These are phyloP conservation scores for Pichia paraexigua DNA, from an alignment of 805 yeast species.

Conservation along the genomic window DNA sequence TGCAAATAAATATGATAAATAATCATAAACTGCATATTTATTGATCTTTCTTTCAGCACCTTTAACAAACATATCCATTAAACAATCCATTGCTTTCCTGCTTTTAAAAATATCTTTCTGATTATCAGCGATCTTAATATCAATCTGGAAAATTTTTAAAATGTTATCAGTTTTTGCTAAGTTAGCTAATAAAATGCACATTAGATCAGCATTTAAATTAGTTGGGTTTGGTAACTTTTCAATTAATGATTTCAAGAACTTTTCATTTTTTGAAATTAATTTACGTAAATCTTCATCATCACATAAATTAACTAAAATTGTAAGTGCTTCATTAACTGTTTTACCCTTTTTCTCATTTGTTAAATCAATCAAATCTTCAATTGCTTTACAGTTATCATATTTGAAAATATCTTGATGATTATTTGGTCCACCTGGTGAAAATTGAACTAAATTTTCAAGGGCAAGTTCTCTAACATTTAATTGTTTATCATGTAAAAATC, in stretches of 20 bases:
- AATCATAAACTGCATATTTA: conserved; percentile 69
- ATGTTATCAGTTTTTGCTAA: conserved; percentile 71
- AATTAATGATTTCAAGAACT: conserved; percentile 43
- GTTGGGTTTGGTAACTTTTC: conserved; percentile 43
- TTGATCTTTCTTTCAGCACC: conserved; percentile 70
- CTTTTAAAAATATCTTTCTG: conserved; percentile 49
- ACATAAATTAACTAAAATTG: conserved; percentile 77
- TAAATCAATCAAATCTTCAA: conserved; percentile 60
- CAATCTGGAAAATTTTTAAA: conserved; percentile 39
- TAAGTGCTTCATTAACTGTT: conserved; percentile 57
- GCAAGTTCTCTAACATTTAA: conserved; percentile 79
- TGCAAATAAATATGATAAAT: conserved; percentile 80
- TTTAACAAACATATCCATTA: conserved; percentile 84
- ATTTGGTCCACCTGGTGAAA: conserved; percentile 53
- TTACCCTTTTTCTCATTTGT: conserved; percentile 46
- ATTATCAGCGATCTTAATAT: conserved; percentile 21
- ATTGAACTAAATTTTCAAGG: conserved; percentile 73
- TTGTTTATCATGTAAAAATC: conserved; percentile 73
- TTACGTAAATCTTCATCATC: conserved; percentile 59
- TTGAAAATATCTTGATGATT: conserved; percentile 58
- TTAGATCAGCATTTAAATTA: conserved; percentile 68
- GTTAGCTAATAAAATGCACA: conserved; percentile 78
- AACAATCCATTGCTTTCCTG: conserved; percentile 57
- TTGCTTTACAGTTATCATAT: conserved; percentile 60
- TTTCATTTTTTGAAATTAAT: conserved; percentile 55